These are phyloP conservation scores for Oryza coarctata DNA, from an alignment of 176 grass and related monocot species.

Conservation along the genomic window DNA sequence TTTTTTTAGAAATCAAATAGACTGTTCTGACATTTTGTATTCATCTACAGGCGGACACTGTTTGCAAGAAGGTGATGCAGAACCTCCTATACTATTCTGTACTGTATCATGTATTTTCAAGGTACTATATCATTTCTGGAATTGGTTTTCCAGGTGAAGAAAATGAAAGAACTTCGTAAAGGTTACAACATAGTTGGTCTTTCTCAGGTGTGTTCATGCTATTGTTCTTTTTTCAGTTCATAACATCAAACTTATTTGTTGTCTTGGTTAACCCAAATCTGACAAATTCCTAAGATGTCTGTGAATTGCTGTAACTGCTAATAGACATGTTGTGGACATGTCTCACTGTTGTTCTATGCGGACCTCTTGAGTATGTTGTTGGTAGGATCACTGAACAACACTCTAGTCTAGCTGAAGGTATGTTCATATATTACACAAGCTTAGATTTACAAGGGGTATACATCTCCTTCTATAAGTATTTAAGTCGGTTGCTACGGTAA, in stretches of 20 bases:
- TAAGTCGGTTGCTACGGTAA: no score
- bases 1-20: neutral
- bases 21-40: neutral
- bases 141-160: constrained; percentile 78
- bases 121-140: constrained; percentile 33
- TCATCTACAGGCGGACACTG: constrained; percentile 61
- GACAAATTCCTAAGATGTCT: neutral
- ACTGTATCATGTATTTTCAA: constrained; percentile 30
- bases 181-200: constrained; percentile 92
- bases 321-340: neutral
- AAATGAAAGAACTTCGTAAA: constrained; percentile 72
- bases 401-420: no score
- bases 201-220: constrained; percentile 69
- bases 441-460: no score
- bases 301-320: neutral
- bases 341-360: neutral
- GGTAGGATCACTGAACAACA: no score
- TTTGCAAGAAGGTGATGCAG: constrained; percentile 85
- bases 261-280: constrained; percentile 2
- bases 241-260: neutral
- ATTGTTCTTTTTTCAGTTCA: constrained; percentile 18
- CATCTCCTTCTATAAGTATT: no score
- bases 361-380: neutral
- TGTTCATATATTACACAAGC: no score
- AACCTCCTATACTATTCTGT: constrained; percentile 28